Base-by-base conservation (phyloP, 1,139 yeast genomes). In the Blastobotrys serpentis region DNA sequence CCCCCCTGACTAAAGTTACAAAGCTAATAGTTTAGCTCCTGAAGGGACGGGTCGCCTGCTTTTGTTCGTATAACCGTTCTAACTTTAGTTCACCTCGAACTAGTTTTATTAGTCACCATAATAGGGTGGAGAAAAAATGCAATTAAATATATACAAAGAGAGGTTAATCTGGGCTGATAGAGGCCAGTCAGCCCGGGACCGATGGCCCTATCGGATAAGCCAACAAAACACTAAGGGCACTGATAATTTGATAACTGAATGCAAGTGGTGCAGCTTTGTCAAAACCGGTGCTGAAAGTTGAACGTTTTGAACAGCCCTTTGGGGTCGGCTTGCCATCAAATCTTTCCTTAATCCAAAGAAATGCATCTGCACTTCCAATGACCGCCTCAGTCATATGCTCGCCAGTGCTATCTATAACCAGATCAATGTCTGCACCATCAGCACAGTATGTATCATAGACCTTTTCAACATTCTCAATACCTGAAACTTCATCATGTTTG, bases 401-500 rank as follows among this genome's bases (percentile, higher is more conserved):
- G 4, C 30, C 41, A n/a, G 44, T 47, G 2, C 41, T 4, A 26
- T 48, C 49, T 14, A 53, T 53, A 34, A 43, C 36, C 49, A 57
- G 65, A 30, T 52, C 46, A 17, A 65, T 55, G 14, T 56, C 43
- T n/a, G 57, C 50, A 19, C 67, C 66, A 3, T 48, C 48, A 22
- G 49, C 16, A 52, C 69, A 65, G 56, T 63, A 65, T 26, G 33
- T 23, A 43, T 52, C 44, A 30, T 56, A 51, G 3, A 55, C 37
- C 6, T 41, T 38, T 21, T 57, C 61, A 25, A 63, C 64, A 14
- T 50, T 52, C 2, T 42, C 52, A 16, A 54, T 48, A 18, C 58
- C 55, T 14, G 58, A 62, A 10, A 61, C 53, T 32, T 56, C 58
- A 49, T 66, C 70, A 13, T 45, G 38, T 25, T 54, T 43, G 13